Evolutionary conservation across 805 yeast species (phyloP), one percentile per base, ranked within the genome.

Genomic region (Zygoascus bituminiphila): DNA sequence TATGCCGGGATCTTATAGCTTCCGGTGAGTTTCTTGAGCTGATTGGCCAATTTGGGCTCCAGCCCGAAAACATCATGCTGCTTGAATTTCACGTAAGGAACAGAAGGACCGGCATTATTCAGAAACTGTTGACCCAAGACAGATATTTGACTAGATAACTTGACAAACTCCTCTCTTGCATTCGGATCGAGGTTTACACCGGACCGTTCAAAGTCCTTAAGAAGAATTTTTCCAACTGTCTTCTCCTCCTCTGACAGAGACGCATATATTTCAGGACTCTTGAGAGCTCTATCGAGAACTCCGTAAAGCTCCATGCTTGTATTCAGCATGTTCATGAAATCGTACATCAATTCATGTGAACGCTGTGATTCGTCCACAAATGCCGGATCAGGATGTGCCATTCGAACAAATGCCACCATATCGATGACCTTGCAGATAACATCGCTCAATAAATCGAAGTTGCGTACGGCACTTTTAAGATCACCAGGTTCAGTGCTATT

Each of bases 401-500:
- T 88, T 42, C 98, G 71, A 24, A 93, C 79, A 67, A 91, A 91
- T 57, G 89, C 98, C 33, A 96, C 91, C 44, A 91, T 75, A 65
- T 93, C 98, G 37, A 93, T 89, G 5, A 88, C 97, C 49, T 95
- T 77, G 62, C 98, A 93, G 25, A 93, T 66, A 24, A 84, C 77
- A 61, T 93, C 98, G 59, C 95, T 84, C 36, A 93, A 67, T 55
- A 88, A 78, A 62, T 93, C 98, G 54, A 93, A 69, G 46, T 80
- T 78, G 39, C 77, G 61, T 47, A 91, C 76, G 47, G 78, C 86
- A 4, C 70, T 63, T 15, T 57, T 55, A 19, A 74, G 58, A 1
- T 77, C 85, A 8, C 69, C 68, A 0, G 74, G 57, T 20, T 70
- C 67, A 44, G 76, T 76, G 5, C 58, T 59, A 5, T 47, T 38